A percentile compares a stretch with the other conserved stretches of the same genome.
Evolutionary conservation across 2,329 filamentous ascomycete species (phyloP).

Genomic region (Calonectria pteridis): DNA sequence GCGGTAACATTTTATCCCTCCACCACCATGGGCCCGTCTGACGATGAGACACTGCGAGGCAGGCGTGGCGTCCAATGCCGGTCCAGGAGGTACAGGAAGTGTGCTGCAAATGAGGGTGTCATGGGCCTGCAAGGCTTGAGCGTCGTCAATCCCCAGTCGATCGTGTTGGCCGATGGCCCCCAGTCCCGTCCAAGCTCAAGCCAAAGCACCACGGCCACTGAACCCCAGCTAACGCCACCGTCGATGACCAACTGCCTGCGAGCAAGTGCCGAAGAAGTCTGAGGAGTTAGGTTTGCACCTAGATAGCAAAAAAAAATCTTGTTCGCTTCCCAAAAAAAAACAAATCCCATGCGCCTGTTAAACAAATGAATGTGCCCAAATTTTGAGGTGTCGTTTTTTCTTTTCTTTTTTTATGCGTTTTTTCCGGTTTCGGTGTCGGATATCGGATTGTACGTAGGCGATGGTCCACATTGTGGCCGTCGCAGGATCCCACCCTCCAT

Average conservation of each 20-base stretch:
- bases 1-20: constrained; percentile 30
- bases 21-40: constrained; percentile 20
- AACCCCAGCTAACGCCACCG: constrained; percentile 15
- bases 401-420: constrained; percentile 27
- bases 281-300: constrained; percentile 43
- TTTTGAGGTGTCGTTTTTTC: constrained; percentile 32
- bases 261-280: constrained; percentile 11
- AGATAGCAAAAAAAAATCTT: constrained; percentile 41
- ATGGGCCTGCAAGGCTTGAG: constrained; percentile 20
- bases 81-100: constrained; percentile 17
- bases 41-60: constrained; percentile 17
- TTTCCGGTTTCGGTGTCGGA: constrained; percentile 35
- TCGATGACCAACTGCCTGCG: constrained; percentile 12
- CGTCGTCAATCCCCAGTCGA: constrained; percentile 22
- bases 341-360: constrained; percentile 29
- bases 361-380: constrained; percentile 28
- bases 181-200: constrained; percentile 13
- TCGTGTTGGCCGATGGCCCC: constrained; percentile 21
- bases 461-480: constrained; percentile 16
- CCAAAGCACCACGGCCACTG: background rate
- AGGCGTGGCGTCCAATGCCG: constrained; percentile 38
- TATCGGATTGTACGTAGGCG: constrained; percentile 28
- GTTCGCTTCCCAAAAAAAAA: constrained; percentile 27
- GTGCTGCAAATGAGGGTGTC: constrained; percentile 25
- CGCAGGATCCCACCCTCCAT: constrained; percentile 24